Base-by-base conservation (phyloP, 345 rosid species). In the Gossypium australe region DNA sequence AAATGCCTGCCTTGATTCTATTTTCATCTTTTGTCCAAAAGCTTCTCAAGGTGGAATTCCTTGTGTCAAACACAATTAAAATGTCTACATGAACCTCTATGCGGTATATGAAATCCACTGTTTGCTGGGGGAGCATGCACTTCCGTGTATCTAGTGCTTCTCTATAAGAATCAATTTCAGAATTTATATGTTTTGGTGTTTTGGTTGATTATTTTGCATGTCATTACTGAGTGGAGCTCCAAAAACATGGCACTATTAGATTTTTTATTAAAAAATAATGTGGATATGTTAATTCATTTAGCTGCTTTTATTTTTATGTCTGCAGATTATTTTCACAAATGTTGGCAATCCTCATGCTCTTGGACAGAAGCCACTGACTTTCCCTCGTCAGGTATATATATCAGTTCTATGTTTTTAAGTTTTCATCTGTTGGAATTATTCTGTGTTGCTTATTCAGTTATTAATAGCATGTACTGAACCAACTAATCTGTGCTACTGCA, bases 311-410 rank as follows among this genome's bases (percentile, higher is more conserved):
- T 73, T 82, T 22, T 47, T 47, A 29, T 73, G 45, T 77, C 59
- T 59, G 76, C 86, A 95, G 99, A 95, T 95, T 76, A 90, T 95
- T 78, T 95, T 95, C 84, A 95, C 99, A 63, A 95, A 95, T 83
- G 98, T 95, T 63, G 99, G 99, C 77, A 93, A 95, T 75, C 99
- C 99, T 82, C 99, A 95, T 82, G 99, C 99, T 75, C 85, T 93
- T 52, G 98, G 98, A 74, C 99, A 95, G 89, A 95, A 88, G 88
- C 99, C 97, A 2, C 67, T 95, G 78, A 91, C 90, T 57, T 95
- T 95, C 74, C 93, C 99, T 81, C 98, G 98, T 27, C 99, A 95
- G 94, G 99, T 91, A 45, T 57, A 11, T 17, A n/a, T 57, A 22
- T 52, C 4, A 47, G 44, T 20, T 45, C 66, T 2, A n/a, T 41